phyloP scores from a whole-genome alignment of 2,329 filamentous ascomycete genomes.

The Dichotomopilus funicola region DNA sequence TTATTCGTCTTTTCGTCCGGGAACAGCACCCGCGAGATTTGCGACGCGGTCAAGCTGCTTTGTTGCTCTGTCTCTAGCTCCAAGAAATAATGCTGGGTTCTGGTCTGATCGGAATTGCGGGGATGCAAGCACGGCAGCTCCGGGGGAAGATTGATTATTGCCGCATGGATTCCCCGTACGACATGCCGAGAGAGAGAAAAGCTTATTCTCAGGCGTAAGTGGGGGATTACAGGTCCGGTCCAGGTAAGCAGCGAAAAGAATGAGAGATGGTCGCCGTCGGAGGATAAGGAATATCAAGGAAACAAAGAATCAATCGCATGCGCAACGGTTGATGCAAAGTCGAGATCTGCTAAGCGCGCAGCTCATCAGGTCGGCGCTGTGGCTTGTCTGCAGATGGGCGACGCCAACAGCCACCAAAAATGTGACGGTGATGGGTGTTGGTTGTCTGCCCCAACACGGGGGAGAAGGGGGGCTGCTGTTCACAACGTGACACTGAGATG shows the following conservation, averaged over 20 bases:
- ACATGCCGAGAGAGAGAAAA: slow-evolving; percentile 13
- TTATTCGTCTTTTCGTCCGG: no score
- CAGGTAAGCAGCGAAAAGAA: background rate
- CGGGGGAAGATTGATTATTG: slow-evolving; percentile 16
- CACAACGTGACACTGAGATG: background rate
- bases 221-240: no score
- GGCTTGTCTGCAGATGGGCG: background rate
- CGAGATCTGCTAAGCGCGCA: slow-evolving; percentile 14
- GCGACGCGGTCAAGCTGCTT: background rate
- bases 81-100: background rate
- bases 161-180: slow-evolving; percentile 14
- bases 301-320: background rate
- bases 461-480: background rate
- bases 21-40: no score
- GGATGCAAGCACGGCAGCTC: slow-evolving; percentile 17
- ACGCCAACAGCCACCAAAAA: background rate
- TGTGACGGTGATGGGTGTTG: slow-evolving; percentile 18
- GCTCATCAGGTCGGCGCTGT: background rate
- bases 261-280: background rate
- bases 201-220: background rate
- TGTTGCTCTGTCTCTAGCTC: background rate
- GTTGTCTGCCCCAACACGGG: background rate
- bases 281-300: background rate
- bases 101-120: slow-evolving; percentile 9
- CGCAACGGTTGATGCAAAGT: background rate